These are phyloP conservation scores for Xanthoconium separans DNA, from an alignment of 1,284 basidiomycete genomes.

Conservation along the genomic window DNA sequence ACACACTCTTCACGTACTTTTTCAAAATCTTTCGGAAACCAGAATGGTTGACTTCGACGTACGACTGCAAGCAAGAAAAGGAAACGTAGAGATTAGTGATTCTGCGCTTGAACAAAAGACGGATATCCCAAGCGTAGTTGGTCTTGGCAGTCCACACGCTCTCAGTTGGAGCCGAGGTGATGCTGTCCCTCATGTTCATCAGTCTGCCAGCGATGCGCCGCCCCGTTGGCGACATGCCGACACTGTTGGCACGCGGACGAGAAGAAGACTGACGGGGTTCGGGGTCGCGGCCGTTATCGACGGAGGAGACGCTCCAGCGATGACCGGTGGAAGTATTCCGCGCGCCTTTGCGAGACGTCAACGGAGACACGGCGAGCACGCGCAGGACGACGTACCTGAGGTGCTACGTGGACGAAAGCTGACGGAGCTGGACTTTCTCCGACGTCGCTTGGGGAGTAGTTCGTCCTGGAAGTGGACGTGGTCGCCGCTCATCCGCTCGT, in stretches of 20 bases:
- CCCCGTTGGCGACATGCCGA: constrained; percentile 41
- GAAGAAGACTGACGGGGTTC: constrained; percentile 38
- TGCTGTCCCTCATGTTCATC: constrained; percentile 49
- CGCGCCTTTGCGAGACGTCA: constrained; percentile 17
- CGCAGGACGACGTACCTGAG: constrained; percentile 23
- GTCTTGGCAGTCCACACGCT: constrained; percentile 80
- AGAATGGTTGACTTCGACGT: constrained; percentile 90
- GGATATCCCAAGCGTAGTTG: constrained; percentile 86
- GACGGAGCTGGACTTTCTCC: constrained; percentile 38
- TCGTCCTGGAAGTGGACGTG: constrained; percentile 56
- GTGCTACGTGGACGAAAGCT: constrained; percentile 25
- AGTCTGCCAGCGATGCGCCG: constrained; percentile 48
- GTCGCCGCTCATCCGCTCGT: constrained; percentile 44
- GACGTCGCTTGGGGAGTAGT: constrained; percentile 27
- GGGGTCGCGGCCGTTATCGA: constrained; percentile 33
- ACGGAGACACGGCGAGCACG: neutral
- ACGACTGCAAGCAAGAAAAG: constrained; percentile 86
- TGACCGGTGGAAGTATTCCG: constrained; percentile 24
- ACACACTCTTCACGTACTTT: constrained; percentile 56
- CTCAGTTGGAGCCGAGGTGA: constrained; percentile 44
- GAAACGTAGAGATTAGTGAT: constrained; percentile 88
- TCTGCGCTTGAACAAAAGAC: constrained; percentile 88
- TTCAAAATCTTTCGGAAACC: constrained; percentile 97
- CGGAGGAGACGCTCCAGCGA: constrained; percentile 55
- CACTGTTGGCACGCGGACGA: constrained; percentile 19